Conservation (phyloP, 129 eudicot genomes). For the Chrysanthemum lavandulifolium region DNA sequence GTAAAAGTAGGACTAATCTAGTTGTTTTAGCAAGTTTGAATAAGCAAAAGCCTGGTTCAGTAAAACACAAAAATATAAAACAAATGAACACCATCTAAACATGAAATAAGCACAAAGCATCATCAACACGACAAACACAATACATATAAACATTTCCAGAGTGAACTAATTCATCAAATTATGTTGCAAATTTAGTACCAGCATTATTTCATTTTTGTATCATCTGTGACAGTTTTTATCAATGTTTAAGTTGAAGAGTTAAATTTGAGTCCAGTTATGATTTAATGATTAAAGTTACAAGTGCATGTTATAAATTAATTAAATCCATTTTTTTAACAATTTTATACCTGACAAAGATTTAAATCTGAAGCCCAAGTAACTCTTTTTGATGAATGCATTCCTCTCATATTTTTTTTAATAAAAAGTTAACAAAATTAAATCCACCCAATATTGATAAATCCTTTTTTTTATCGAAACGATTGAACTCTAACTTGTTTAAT, state of each 20-base stretch:
- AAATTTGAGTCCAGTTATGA: neutral
- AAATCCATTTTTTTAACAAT: slow-evolving; percentile 4
- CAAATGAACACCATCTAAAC: neutral
- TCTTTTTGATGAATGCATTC: slow-evolving; percentile 74
- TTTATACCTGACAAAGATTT: slow-evolving; percentile 89
- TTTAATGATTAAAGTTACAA: neutral
- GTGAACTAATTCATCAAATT: neutral
- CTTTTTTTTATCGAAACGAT: no score
- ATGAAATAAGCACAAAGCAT: slow-evolving; percentile 20
- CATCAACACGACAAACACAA: slow-evolving; percentile 17
- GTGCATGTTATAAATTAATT: no score
- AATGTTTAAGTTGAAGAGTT: no score
- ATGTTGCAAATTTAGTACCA: no score
- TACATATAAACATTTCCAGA: slow-evolving; percentile 3
- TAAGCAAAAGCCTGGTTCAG: no score
- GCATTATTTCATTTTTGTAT: no score
- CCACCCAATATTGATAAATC: neutral
- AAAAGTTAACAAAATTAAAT: slow-evolving; percentile 24
- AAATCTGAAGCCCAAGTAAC: slow-evolving; percentile 84
- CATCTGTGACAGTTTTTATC: no score
- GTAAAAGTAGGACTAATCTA: no score
- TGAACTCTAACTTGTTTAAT: no score
- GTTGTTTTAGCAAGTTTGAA: no score
- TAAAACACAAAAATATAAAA: no score
- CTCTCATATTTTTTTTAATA: slow-evolving; percentile 46